Percentiles rank a stretch among this genome's conserved stretches.
Conservation (phyloP, 768 basidiomycete genomes). For the Clitopilus hobsonii region DNA sequence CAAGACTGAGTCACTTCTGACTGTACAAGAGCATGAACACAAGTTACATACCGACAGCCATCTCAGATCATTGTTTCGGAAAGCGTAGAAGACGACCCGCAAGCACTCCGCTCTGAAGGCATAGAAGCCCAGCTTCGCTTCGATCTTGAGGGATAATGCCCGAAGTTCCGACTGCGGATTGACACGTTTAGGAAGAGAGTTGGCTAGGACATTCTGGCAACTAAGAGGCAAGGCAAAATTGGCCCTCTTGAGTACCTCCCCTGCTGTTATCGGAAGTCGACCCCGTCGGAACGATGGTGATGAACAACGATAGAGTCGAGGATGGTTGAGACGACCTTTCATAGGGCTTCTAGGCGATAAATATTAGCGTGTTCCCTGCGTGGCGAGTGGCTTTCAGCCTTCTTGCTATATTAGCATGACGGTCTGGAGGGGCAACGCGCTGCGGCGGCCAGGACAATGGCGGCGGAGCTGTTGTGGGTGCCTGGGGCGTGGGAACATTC, state of each 20-base stretch:
- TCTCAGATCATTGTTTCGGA: neutral
- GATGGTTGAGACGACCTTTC: neutral
- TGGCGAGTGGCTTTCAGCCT: too few relatives aligned
- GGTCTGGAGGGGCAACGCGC: too few relatives aligned
- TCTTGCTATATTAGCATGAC: too few relatives aligned
- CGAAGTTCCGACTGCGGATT: neutral
- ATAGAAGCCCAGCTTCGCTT: neutral
- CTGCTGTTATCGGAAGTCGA: neutral
- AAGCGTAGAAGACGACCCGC: neutral
- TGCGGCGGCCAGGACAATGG: too few relatives aligned
- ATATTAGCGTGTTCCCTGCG: too few relatives aligned
- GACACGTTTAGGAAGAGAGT: neutral
- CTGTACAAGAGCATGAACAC: neutral
- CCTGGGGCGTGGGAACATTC: too few relatives aligned
- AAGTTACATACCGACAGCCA: neutral
- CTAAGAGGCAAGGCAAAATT: neutral
- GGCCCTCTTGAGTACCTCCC: neutral
- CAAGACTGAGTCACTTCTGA: neutral
- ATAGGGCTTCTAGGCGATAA: too few relatives aligned
- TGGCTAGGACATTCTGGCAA: neutral
- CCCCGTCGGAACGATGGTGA: neutral
- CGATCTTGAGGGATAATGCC: neutral
- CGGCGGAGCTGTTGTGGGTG: too few relatives aligned
- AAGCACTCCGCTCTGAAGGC: neutral
- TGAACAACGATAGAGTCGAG: neutral